Base-by-base conservation (phyloP, 2,329 filamentous ascomycete genomes). In the Tolypocladium guangdongense region DNA sequence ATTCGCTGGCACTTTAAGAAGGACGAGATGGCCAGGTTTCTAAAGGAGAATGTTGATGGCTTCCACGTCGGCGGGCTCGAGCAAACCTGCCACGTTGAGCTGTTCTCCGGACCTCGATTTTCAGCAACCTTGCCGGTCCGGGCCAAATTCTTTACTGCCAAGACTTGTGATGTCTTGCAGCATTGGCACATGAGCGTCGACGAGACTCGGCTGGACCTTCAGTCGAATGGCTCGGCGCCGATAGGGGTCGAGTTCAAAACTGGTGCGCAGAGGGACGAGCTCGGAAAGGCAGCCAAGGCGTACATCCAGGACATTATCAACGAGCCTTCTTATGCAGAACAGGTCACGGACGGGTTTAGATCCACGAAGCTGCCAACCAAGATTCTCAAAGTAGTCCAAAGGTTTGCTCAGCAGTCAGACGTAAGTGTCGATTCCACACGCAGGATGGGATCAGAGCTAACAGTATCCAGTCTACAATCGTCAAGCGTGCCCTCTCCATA, bases 111-210 rank as follows among this genome's bases (percentile, higher is more conserved):
- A 1, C 54, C 64, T 0, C 58, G 64, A 1, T 78, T 82, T 58
- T 60, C 63, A 12, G 67, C 72, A 0, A 71, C 70, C 4, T 63
- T 82, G 50, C 69, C 70, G n/a, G 59, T 82, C 33, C 66, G 68
- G 14, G 78, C 76, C 51, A 75, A 73, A 54, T 77, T 80, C 63
- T 82, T 81, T 62, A 74, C 73, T 3, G 69, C 78, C 16, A 74
- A 71, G 58, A 70, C 72, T 6, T 58, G 63, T 27, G 76, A 79
- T 8, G 73, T 77, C 22, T 59, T 78, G 53, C 70, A 74, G 56
- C 78, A 82, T 57, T 79, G 73, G 72, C 78, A 78, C 55, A 58
- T 78, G 59, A 68, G 65, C 47, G 60, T 65, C 1, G 67, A 64
- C 14, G 61, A 64, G 43, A 65, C 69, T 45, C 62, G 65, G 27